Base-by-base conservation (phyloP, 495 filamentous ascomycete genomes). In the Penicillium crystallinum region DNA sequence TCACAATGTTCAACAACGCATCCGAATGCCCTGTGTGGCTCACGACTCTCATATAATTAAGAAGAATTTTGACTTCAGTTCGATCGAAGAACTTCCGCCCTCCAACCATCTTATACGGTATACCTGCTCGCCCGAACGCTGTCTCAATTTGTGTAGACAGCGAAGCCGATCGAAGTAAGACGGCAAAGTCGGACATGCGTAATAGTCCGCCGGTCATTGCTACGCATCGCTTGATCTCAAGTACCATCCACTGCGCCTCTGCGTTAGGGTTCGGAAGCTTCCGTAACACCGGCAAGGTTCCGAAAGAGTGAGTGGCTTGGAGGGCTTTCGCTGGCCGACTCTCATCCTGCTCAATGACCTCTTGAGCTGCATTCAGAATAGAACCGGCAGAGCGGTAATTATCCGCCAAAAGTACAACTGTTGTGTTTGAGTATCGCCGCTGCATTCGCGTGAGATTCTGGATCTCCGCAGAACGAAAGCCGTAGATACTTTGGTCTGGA, bases 401-500 rank as follows among this genome's bases (percentile, higher is more conserved):
- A 49, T 96, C 85, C 61, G 96, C 90, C n/a, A 99, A 75, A 15
- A 90, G 82, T 17, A 97, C 84, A 17, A 91, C 81, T 0, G 88
- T 77, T 1, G 90, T 92, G 37, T 88, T 83, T 0, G 81, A 81
- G 61, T 90, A 97, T 36, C 85, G 81, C 34, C 71, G 71, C 52
- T 88, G 80, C 82, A 99, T 86, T 2, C 85, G 78, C 53, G 80
- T 79, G 33, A 97, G 75, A 64, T 99, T 99, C 64, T 86, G 82
- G 56, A 95, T 91, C 68, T 99, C 93, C 18, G 95, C 95, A 4
- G 90, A 92, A n/a, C 95, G 85, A 75, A 95, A 99, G 5, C 92
- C 89, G 62, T 99, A 99, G 46, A 99, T 99, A 58, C 91, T 96
- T 63, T 99, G 95, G 64, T 99, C 93, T 7, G 95, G 95, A 63